Evolutionary conservation across 2,329 filamentous ascomycete genomes (phyloP).

Genomic region (Dactylellina haptotyla): DNA sequence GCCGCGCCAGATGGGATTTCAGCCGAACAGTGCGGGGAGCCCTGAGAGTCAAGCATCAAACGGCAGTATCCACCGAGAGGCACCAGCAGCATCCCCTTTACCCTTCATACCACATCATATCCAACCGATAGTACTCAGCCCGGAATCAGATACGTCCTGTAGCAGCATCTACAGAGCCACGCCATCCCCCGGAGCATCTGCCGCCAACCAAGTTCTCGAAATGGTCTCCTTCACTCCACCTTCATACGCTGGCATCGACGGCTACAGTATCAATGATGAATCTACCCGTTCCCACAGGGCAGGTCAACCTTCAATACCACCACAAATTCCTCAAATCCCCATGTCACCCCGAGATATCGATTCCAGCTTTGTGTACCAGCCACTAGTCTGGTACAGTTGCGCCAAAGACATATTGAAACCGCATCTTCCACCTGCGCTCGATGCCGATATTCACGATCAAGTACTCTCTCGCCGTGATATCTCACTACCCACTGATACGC

Average conservation of each 20-base stretch:
- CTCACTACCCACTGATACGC: background rate
- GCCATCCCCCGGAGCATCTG: background rate
- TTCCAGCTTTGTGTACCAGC: background rate
- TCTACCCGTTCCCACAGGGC: background rate
- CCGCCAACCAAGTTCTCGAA: background rate
- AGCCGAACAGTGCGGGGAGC: too few species aligned
- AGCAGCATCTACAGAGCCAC: constrained; percentile 1
- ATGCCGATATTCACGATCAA: background rate
- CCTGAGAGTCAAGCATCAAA: background rate
- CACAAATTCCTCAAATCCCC: background rate
- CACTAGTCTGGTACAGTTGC: constrained; percentile 1
- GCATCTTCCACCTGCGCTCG: background rate
- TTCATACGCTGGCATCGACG: background rate
- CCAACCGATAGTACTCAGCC: background rate
- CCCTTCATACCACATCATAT: background rate
- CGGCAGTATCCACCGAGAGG: background rate
- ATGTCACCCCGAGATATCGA: background rate
- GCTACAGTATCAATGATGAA: background rate
- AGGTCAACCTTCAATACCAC: too few species aligned
- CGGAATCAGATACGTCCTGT: background rate
- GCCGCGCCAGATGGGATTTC: background rate
- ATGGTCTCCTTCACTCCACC: constrained; percentile 7
- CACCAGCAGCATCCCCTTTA: background rate
- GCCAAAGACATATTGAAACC: background rate
- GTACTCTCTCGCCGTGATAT: background rate